Base-by-base conservation (phyloP, 75 land plant genomes). In the Chamaecyparis obtusa region DNA sequence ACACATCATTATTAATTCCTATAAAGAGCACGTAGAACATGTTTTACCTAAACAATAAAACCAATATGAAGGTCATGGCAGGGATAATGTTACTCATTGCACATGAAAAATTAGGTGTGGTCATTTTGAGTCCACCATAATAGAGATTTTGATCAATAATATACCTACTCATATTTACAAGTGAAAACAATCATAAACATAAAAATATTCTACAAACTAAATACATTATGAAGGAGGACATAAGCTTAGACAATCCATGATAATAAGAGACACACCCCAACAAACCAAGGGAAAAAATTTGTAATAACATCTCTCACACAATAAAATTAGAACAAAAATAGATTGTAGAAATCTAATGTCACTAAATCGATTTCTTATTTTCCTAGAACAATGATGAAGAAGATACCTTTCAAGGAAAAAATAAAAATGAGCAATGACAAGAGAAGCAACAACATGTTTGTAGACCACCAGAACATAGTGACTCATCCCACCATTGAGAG, bases 401-500 rank as follows among this genome's bases (percentile, higher is more conserved):
- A 9, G 15, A 85, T 85, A 39, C 60, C 46, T 94, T 49, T 95
- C 96, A 33, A 94, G 32, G 19, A 90, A 6, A 19, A 91, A 82
- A 1, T 92, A 94, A 64, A 94, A 93, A 49, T 95, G 97, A 14
- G 92, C 91, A 33, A 94, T 79, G 81, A 91, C 89, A 39, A 89
- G n/a, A 2, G 94, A 67, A 33, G 97, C 96, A 56, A 92, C 72
- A 17, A 84, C 89, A 86, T 95, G 88, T 43, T 95, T 85, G 60
- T 95, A 95, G 21, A 94, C 91, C 10, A 90, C 87, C 67, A 92
- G 89, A 33, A 92, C 92, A 60, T 89, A 91, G 71, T 89, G 90
- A 55, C 86, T 92, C 93, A 91, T 92, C 13, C 96, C 97, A n/a
- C 90, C 39, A 21, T 88, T 93, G 24, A 94, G 87, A 16, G 94